A percentile compares a stretch with the other conserved stretches of the same genome.
These are phyloP conservation scores for Fusarium neocosmosporiellum DNA, from an alignment of 2,329 filamentous ascomycete species.

Conservation along the genomic window DNA sequence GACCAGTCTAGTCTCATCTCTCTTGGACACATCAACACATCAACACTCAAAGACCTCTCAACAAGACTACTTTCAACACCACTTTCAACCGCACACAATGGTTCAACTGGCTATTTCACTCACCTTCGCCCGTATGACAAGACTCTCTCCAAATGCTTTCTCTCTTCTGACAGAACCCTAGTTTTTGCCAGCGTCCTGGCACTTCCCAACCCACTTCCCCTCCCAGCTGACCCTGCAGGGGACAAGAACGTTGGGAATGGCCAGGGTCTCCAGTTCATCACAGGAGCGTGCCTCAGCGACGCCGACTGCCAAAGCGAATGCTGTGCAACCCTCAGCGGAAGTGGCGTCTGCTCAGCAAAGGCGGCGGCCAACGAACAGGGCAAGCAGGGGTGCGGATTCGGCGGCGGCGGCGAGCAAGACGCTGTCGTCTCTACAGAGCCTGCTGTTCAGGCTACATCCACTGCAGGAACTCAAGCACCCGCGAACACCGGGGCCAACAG, in stretches of 20 bases:
- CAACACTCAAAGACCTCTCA: neutral
- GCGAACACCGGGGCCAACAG: neutral
- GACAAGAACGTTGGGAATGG: constrained; percentile 32
- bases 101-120: neutral
- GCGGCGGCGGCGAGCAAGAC: neutral
- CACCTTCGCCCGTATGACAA: constrained; percentile 2
- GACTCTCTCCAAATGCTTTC: neutral
- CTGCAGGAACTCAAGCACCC: neutral
- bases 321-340: constrained; percentile 40
- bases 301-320: constrained; percentile 45
- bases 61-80: neutral
- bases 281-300: constrained; percentile 27
- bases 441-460: neutral
- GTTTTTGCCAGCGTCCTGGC: constrained; percentile 13
- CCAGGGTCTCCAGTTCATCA: constrained; percentile 29
- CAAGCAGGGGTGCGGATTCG: constrained; percentile 50
- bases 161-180: neutral
- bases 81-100: neutral
- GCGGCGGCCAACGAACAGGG: constrained; percentile 43
- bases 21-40: neutral
- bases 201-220: constrained; percentile 20
- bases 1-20: neutral
- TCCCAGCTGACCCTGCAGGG: constrained; percentile 22
- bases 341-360: constrained; percentile 45
- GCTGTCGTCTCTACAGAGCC: neutral